Evolutionary conservation across 75 land plant species (phyloP).

Genomic region (Selaginella tamariscina): DNA sequence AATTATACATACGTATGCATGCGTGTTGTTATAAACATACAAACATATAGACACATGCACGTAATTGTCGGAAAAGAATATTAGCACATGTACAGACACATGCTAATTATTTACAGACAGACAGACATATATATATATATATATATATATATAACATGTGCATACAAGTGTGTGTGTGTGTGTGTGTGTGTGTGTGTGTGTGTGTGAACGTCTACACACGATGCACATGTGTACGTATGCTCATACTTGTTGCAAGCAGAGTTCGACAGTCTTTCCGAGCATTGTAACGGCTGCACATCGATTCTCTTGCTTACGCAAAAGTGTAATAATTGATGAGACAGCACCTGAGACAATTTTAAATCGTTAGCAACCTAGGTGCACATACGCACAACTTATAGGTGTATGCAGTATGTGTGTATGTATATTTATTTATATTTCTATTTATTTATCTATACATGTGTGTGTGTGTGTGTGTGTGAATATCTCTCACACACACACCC

Average conservation of each 20-base stretch:
- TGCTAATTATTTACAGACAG: background rate
- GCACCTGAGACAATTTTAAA: constrained; percentile 15
- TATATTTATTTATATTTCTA: too few species aligned
- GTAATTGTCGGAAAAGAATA: background rate
- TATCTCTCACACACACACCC: background rate
- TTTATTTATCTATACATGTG: too few species aligned
- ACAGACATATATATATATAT: too few species aligned
- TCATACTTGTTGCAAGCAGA: constrained; percentile 23
- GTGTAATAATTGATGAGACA: constrained; percentile 16
- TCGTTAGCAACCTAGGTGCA: background rate
- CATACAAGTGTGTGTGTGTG: background rate
- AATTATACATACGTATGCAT: too few species aligned
- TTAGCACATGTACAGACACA: background rate
- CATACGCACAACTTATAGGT: too few species aligned
- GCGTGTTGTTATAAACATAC: too few species aligned
- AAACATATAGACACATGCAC: background rate
- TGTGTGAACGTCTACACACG: background rate
- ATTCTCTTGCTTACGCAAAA: constrained; percentile 20
- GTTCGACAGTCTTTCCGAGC: constrained; percentile 26
- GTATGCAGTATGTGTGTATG: too few species aligned
- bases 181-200: background rate
- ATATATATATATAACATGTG: too few species aligned
- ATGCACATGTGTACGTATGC: background rate
- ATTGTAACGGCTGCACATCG: constrained; percentile 26
- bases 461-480: too few species aligned